phyloP scores from a whole-genome alignment of 2,329 filamentous ascomycete species.

The Colletotrichum sp. region DNA sequence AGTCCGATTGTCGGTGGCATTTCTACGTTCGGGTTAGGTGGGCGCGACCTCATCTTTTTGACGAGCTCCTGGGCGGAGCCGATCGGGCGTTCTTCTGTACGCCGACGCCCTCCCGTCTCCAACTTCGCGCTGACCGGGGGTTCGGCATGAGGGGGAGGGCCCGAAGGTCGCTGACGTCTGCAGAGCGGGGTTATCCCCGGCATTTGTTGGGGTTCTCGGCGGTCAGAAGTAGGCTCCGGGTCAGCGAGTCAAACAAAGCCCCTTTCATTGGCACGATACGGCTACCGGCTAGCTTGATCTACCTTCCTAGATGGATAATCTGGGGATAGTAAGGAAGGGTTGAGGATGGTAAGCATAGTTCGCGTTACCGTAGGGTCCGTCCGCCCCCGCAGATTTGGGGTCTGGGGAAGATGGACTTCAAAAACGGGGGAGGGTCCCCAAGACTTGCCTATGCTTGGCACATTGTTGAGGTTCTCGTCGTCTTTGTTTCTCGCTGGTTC shows the following conservation, averaged over 20 bases:
- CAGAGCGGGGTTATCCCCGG: not conserved
- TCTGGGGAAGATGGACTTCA: constrained; percentile 14
- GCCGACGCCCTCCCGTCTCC: not conserved
- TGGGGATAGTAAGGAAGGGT: not conserved
- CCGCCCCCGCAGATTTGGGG: constrained; percentile 1
- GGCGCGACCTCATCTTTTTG: constrained; percentile 19
- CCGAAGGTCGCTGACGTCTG: not conserved
- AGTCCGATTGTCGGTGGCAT: not conserved
- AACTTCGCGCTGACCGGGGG: not conserved
- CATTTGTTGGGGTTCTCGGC: not conserved
- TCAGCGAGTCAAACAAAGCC: not conserved
- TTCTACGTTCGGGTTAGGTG: constrained; percentile 13
- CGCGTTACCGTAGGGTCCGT: not conserved
- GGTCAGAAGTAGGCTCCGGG: constrained; percentile 1
- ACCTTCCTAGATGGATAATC: not conserved
- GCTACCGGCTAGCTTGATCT: not conserved
- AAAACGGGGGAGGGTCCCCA: constrained; percentile 11
- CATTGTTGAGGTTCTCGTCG: not conserved
- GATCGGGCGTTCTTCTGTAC: constrained; percentile 10
- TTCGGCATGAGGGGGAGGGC: not conserved
- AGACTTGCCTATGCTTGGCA: constrained; percentile 6
- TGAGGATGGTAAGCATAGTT: not conserved
- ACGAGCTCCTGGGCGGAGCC: not conserved
- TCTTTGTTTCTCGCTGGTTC: not conserved
- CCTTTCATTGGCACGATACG: constrained; percentile 6